These are phyloP conservation scores for Anthracocystis setariae DNA, from an alignment of 1,284 basidiomycete genomes.

Conservation along the genomic window DNA sequence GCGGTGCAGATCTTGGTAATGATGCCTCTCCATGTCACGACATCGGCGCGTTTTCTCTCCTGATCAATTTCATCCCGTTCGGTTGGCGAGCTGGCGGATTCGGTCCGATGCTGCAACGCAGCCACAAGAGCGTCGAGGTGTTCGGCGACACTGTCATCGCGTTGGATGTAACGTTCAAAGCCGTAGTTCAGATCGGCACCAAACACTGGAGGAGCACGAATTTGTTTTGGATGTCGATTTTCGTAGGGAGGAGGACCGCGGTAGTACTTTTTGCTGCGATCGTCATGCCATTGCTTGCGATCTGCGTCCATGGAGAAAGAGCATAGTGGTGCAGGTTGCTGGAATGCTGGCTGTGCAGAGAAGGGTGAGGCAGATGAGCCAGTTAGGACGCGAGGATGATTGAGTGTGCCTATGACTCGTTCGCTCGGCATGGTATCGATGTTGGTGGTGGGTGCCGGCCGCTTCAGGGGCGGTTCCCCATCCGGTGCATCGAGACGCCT, in stretches of 20 bases:
- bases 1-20: conserved; percentile 77
- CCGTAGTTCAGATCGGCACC: conserved; percentile 66
- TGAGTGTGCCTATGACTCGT: conserved; percentile 14
- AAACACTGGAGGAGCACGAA: conserved; percentile 14
- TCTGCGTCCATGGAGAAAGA: conserved; percentile 55
- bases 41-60: conserved; percentile 66
- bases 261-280: conserved; percentile 44
- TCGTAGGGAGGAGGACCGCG: conserved; percentile 46
- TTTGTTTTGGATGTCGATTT: conserved; percentile 18
- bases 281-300: conserved; percentile 48
- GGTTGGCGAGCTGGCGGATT: conserved; percentile 1
- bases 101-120: conserved; percentile 42
- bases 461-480: conserved; percentile 5
- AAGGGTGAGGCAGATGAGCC: conserved; percentile 11
- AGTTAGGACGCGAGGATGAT: conserved; percentile 18
- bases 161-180: conserved; percentile 74
- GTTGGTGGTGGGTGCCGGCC: background rate
- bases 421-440: conserved; percentile 1
- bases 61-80: conserved; percentile 27
- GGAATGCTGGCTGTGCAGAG: conserved; percentile 27
- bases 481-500: conserved; percentile 8
- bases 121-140: conserved; percentile 48
- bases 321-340: conserved; percentile 42
- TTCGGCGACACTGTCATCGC: conserved; percentile 73
- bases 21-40: conserved; percentile 87